Evolutionary conservation across 1,284 basidiomycete genomes (phyloP).

Genomic region (Thelephora terrestris): DNA sequence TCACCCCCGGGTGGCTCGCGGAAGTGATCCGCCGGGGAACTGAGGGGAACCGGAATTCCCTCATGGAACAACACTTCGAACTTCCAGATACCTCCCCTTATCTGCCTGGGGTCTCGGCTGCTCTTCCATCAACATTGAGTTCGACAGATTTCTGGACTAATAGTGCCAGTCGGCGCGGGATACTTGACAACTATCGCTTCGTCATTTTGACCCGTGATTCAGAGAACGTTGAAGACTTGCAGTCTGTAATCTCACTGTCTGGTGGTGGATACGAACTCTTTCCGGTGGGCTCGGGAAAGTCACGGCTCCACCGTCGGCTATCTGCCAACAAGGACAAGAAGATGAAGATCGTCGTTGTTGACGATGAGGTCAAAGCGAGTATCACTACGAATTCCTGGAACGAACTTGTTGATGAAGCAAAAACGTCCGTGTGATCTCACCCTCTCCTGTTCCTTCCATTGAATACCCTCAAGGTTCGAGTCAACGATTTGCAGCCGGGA

Average conservation of each 20-base stretch:
- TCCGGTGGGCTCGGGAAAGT: conserved; percentile 35
- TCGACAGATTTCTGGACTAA: conserved; percentile 49
- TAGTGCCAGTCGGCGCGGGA: conserved; percentile 43
- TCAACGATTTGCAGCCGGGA: no score
- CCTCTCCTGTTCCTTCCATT: background rate
- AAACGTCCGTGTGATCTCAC: conserved; percentile 29
- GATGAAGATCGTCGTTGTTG: conserved; percentile 44
- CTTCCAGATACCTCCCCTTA: conserved; percentile 44
- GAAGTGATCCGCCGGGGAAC: conserved; percentile 42
- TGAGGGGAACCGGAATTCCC: conserved; percentile 23
- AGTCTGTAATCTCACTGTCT: conserved; percentile 22
- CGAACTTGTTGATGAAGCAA: conserved; percentile 37
- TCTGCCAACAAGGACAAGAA: conserved; percentile 33
- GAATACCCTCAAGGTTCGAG: no score
- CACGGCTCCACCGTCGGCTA: conserved; percentile 40
- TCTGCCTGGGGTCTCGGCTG: conserved; percentile 43
- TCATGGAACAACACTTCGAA: conserved; percentile 39
- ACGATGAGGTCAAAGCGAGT: conserved; percentile 32
- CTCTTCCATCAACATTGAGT: conserved; percentile 35
- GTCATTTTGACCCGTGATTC: conserved; percentile 32
- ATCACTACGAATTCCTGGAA: conserved; percentile 40
- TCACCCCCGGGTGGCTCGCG: conserved; percentile 52
- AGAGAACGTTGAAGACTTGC: background rate
- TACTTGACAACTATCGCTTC: conserved; percentile 44
- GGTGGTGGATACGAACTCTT: conserved; percentile 51